A percentile compares a stretch with the other conserved stretches of the same genome.
Conservation (phyloP, 129 eudicot genomes). For the Escallonia rubra region DNA sequence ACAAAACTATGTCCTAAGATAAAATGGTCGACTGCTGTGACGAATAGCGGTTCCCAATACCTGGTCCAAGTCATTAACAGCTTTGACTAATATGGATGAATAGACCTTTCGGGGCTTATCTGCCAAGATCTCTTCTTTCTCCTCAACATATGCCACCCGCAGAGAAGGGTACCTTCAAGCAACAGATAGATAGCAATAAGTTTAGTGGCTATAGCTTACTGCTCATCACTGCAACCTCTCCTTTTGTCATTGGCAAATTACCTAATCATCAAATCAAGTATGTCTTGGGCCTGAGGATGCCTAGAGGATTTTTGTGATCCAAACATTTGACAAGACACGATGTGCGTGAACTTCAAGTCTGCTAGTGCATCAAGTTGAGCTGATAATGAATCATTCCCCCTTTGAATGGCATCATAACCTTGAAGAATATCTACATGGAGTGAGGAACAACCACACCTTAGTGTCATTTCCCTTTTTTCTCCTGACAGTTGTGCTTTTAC, state of each 20-base stretch:
- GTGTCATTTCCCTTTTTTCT: not conserved
- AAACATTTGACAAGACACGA: slow-evolving; percentile 82
- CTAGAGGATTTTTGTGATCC: slow-evolving; percentile 76
- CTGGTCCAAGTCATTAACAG: slow-evolving; percentile 85
- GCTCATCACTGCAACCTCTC: not conserved
- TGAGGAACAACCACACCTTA: not conserved
- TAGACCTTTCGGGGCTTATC: slow-evolving; percentile 43
- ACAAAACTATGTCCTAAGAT: too few species aligned
- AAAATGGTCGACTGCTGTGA: not conserved
- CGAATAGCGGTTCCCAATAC: slow-evolving; percentile 22
- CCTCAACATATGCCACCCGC: slow-evolving; percentile 96
- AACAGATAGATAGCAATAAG: slow-evolving; percentile 2
- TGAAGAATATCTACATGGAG: slow-evolving; percentile 68
- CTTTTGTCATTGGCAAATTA: slow-evolving; percentile 2
- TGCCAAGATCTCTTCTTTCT: slow-evolving; percentile 52
- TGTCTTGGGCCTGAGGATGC: slow-evolving; percentile 92
- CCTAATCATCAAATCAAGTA: slow-evolving; percentile 67
- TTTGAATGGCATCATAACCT: slow-evolving; percentile 75
- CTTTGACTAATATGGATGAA: slow-evolving; percentile 84
- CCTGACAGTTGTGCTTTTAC: not conserved
- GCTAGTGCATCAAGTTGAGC: slow-evolving; percentile 92
- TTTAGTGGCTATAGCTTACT: not conserved
- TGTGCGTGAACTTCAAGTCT: slow-evolving; percentile 80
- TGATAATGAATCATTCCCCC: slow-evolving; percentile 69
- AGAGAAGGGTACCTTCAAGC: slow-evolving; percentile 58